Evolutionary conservation across 441 rosid genomes (phyloP), one percentile per base, ranked within the genome.

Genomic region (Kokia cookei): DNA sequence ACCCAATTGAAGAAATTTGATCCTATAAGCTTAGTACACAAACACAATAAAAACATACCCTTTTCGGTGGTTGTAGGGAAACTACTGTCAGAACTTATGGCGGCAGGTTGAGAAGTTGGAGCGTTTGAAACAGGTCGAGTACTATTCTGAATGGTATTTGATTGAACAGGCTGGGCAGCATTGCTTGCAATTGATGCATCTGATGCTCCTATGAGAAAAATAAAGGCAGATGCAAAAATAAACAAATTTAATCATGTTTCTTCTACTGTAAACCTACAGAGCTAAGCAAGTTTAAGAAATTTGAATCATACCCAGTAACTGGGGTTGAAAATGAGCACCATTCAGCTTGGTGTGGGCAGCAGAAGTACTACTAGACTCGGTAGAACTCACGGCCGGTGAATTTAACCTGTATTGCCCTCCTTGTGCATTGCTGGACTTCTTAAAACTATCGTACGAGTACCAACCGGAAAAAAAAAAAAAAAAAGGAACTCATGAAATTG

Each of bases 51-150:
- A 60, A 72, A 40, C 77, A 68, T 75, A 91, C 98, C 86, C 80
- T 94, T 94, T 26, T 79, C 67, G 17, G 92, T 82, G 15, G 90
- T 82, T 2, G 78, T 13, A 1, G 86, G 73, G 8, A 82, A 75
- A 8, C 75, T 69, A 42, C 61, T 55, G 27, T 86, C 88, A 62
- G 96, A 71, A 80, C 64, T 90, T 82, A 84, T 3, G 88, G 91
- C 0, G 84, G 95, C 42, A 77, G 93, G 69, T 78, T 86, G 97
- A 86, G 97, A 86, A 84, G 91, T 80, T 65, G 94, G 92, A 85
- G 88, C 89, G 79, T 94, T 94, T 0, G 96, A 97, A 85, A 94
- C 84, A 82, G 82, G 77, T 76, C 83, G 88, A 72, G 40, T 47
- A 76, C 76, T 81, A 79, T 86, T 84, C 76, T 81, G 86, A 69